Evolutionary conservation across 2,329 filamentous ascomycete genomes (phyloP), one percentile per base, ranked within the genome.

Genomic region (Zasmidium cellare): DNA sequence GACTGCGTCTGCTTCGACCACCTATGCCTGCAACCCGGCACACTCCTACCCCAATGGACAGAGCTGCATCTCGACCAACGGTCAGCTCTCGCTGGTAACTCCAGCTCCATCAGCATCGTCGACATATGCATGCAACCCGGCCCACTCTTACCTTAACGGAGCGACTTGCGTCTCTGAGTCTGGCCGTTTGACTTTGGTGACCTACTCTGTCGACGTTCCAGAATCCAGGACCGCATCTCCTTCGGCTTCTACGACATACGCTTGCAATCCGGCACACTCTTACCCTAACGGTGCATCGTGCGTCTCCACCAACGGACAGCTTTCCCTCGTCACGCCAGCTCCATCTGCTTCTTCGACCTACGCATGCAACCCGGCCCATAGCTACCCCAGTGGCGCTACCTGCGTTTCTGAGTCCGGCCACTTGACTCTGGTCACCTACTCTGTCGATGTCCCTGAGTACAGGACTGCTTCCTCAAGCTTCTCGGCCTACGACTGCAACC

Each of bases 341-440:
- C 23, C 50, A 14, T 24, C 31, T 14, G 23, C 9, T 19, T 23
- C 31, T 16, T 16, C 50, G 16, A 45, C 16, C 47, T 67, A 62
- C 38, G 61, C 56, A 14, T 66, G 64, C 52, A 65, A 65, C 51
- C 65, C 65, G 25, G 65, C 61, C 25, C 65, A 64, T 51, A 23
- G 47, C 53, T 60, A 68, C 51, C 60, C 59, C 3, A 57, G 59
- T 38, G 63, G 58, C n/a, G 61, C 57, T 14, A 49, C 28, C 22
- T 65, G 64, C 53, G 46, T 64, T 18, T 61, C 57, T 5, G 56
- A 59, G 22, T 51, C 56, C 18, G 65, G 65, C 19, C 48, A 55
- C 6, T 46, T 67, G 28, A 59, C 63, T 6, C 28, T 67, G 18
- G 64, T 66, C n/a, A 58, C 58, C 24, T 25, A 49, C 47, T 49